Percentiles rank a stretch among this genome's conserved stretches.
Conservation (phyloP, 225 moss, liverwort and hornwort species). For the Anthoceros angustus region DNA sequence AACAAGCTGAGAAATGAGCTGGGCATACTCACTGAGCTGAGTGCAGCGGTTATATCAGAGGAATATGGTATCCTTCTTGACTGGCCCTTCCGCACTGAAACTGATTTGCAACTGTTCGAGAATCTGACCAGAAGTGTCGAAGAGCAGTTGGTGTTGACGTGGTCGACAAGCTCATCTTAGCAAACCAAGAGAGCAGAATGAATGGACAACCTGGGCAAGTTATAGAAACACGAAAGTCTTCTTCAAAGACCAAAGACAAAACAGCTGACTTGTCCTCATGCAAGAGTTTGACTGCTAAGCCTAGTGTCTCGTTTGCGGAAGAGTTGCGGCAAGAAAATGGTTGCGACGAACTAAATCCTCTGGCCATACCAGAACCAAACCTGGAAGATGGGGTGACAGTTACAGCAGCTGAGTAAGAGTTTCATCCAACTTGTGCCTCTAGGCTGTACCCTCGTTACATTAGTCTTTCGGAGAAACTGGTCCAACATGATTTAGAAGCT, state of each 20-base stretch:
- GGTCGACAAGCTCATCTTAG: constrained; percentile 1
- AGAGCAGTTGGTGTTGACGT: not conserved
- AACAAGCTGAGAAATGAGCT: not conserved
- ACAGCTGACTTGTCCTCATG: too few relatives aligned
- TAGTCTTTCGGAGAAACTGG: too few relatives aligned
- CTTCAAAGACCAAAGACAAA: not conserved
- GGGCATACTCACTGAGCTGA: not conserved
- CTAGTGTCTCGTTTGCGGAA: too few relatives aligned
- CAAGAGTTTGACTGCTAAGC: too few relatives aligned
- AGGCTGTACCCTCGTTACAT: too few relatives aligned
- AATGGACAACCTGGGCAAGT: not conserved
- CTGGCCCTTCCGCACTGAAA: not conserved
- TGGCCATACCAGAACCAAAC: too few relatives aligned
- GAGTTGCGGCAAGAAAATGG: too few relatives aligned
- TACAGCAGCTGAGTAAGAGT: too few relatives aligned
- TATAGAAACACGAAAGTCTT: not conserved
- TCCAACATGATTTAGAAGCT: too few relatives aligned
- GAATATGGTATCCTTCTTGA: constrained; percentile 1
- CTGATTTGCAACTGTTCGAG: not conserved
- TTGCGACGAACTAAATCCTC: too few relatives aligned
- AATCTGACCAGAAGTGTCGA: not conserved
- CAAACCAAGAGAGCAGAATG: not conserved
- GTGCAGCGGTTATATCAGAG: not conserved
- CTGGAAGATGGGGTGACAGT: too few relatives aligned
- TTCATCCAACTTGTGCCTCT: too few relatives aligned